phyloP scores from a whole-genome alignment of 1,139 yeast species.

The Kurtzmaniella natalensis region DNA sequence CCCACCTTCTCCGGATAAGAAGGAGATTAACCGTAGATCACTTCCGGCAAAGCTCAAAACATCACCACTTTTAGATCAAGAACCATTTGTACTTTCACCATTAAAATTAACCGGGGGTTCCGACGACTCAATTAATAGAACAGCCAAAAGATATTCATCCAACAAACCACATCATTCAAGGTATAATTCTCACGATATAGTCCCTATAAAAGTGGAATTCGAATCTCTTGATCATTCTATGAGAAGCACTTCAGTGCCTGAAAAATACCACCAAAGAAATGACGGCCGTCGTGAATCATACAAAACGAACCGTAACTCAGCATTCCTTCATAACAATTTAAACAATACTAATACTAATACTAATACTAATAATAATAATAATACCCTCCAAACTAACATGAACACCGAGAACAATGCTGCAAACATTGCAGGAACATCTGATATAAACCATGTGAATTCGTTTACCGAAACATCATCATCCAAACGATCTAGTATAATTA shows the following conservation, averaged over 20 bases:
- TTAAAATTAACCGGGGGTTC: slow-evolving; percentile 28
- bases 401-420: no score
- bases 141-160: slow-evolving; percentile 24
- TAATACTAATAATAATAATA: neutral
- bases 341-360: neutral
- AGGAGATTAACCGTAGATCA: slow-evolving; percentile 22
- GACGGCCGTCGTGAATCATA: slow-evolving; percentile 1
- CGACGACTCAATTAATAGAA: slow-evolving; percentile 9
- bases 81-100: slow-evolving; percentile 42
- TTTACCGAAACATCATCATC: slow-evolving; percentile 19
- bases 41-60: slow-evolving; percentile 29
- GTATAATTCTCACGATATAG: slow-evolving; percentile 41
- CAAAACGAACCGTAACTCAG: slow-evolving; percentile 16
- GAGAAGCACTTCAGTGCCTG: slow-evolving; percentile 32
- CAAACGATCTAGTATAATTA: slow-evolving; percentile 34
- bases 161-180: slow-evolving; percentile 36
- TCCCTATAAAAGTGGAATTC: slow-evolving; percentile 45
- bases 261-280: slow-evolving; percentile 10
- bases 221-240: slow-evolving; percentile 20
- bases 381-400: slow-evolving; percentile 12
- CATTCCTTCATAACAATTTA: slow-evolving; percentile 15
- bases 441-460: neutral
- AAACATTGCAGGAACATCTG: no score
- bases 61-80: slow-evolving; percentile 17
- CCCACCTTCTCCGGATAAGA: neutral